Base-by-base conservation (phyloP, 169 alveolate species). In the Hammondia hammondi region DNA sequence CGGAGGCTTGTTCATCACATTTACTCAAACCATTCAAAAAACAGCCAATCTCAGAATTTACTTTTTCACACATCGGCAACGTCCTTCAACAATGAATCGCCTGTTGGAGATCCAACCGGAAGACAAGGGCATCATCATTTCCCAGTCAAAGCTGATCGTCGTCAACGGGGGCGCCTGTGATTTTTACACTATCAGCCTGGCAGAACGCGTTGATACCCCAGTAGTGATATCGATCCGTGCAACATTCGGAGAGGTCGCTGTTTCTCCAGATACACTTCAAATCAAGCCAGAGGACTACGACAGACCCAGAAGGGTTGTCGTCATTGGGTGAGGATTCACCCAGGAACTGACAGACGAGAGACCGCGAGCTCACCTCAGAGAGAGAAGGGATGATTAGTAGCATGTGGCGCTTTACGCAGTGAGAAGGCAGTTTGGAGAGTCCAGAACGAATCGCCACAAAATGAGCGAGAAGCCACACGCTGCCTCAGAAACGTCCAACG, bases 121-220 rank as follows among this genome's bases (percentile, higher is more conserved):
- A 39, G 81, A 87, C 52, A 87, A 57, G 46, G 92, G 92, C 56
- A 87, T 87, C 81, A 10, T 52, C 21, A 81, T 87, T 32, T 87
- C 92, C 39, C 46, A 56, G 81, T n/a, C 73, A 6, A 32, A 39
- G 56, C 81, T 87, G 10, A 39, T 87, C 10, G 92, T 87, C 81
- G 92, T 87, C 19, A 48, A 87, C 9, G 92, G 92, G 24, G 92
- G 92, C 29, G 92, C 92, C n/a, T 87, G 92, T 32, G 92, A 87
- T 72, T 52, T 57, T 72, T 87, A 87, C 81, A 57, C 73, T 81
- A 87, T 87, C 81, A 29, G 56, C 4, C 52, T 87, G 81, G 56
- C 56, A 14, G 73, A 48, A 29, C 73, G 81, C n/a, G 52, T 57
- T 10, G 81, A 48, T 4, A 52, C 92, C 4, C 73, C 92, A 19